These are phyloP conservation scores for Nothophytophthora sp. DNA, from an alignment of 352 stramenopile genomes.

Conservation along the genomic window DNA sequence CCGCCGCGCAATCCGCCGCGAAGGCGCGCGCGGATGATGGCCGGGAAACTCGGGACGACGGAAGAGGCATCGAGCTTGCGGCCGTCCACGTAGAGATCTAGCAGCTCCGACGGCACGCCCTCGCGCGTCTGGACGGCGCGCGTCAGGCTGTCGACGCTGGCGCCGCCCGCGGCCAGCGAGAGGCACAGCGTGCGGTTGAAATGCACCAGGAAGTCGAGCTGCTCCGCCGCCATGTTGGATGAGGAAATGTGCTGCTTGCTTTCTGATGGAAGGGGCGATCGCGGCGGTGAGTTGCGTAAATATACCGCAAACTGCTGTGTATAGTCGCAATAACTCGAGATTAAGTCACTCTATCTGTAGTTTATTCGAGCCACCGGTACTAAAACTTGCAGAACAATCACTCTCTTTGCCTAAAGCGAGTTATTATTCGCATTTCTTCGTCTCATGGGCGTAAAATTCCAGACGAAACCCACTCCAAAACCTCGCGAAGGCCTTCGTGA, in stretches of 20 bases:
- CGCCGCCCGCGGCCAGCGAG: conserved; percentile 42
- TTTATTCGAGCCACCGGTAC: too few relatives aligned
- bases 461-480: too few relatives aligned
- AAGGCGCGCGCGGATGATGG: conserved; percentile 63
- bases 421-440: too few relatives aligned
- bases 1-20: conserved; percentile 67
- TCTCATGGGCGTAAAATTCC: too few relatives aligned
- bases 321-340: too few relatives aligned
- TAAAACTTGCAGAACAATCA: too few relatives aligned
- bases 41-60: conserved; percentile 47
- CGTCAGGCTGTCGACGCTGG: conserved; percentile 43
- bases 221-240: conserved; percentile 39
- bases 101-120: conserved; percentile 39
- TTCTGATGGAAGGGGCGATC: neutral
- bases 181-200: conserved; percentile 78
- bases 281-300: too few relatives aligned
- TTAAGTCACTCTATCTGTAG: too few relatives aligned
- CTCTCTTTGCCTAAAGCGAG: too few relatives aligned
- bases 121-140: conserved; percentile 42
- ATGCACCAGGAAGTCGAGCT: conserved; percentile 78
- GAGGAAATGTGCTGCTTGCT: neutral
- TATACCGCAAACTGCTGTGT: too few relatives aligned
- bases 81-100: conserved; percentile 70
- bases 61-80: conserved; percentile 29
- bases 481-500: too few relatives aligned